Evolutionary conservation across 495 filamentous ascomycete genomes (phyloP).

Genomic region (Polyplosphaeria fusca): DNA sequence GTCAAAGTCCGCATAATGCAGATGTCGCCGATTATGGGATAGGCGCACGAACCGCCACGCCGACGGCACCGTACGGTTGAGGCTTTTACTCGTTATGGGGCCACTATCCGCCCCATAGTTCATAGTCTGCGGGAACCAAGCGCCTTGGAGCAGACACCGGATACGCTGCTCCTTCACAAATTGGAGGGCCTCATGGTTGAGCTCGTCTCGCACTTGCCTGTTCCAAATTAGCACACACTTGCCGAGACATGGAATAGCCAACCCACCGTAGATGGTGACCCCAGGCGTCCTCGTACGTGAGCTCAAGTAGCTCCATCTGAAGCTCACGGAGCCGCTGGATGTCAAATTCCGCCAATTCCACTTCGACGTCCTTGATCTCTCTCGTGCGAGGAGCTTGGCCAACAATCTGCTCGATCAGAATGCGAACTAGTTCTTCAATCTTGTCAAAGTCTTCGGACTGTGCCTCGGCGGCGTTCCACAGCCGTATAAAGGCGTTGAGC

Average conservation of each 20-base stretch:
- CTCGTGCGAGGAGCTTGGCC: constrained; percentile 79
- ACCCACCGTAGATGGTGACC: constrained; percentile 67
- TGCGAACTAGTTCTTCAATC: constrained; percentile 82
- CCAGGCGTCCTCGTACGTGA: constrained; percentile 93
- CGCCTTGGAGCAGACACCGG: constrained; percentile 81
- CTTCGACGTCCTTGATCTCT: constrained; percentile 84
- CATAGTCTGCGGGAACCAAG: constrained; percentile 75
- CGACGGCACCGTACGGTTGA: constrained; percentile 41
- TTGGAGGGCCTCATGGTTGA: constrained; percentile 86
- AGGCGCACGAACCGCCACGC: constrained; percentile 81
- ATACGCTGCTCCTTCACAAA: constrained; percentile 97
- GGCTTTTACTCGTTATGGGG: constrained; percentile 40
- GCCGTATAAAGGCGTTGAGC: constrained; percentile 81
- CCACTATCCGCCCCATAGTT: constrained; percentile 42
- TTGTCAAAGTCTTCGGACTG: constrained; percentile 85
- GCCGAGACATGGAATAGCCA: too few species aligned
- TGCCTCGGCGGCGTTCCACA: constrained; percentile 89
- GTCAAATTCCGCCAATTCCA: constrained; percentile 81
- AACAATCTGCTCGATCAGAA: constrained; percentile 87
- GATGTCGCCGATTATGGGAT: constrained; percentile 83
- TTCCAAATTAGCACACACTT: constrained; percentile 15
- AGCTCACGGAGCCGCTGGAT: constrained; percentile 70
- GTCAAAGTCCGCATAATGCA: constrained; percentile 90
- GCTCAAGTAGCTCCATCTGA: constrained; percentile 92
- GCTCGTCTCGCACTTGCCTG: constrained; percentile 83